phyloP scores from a whole-genome alignment of 73 alveolate genomes.

The Tetrahymena borealis region DNA sequence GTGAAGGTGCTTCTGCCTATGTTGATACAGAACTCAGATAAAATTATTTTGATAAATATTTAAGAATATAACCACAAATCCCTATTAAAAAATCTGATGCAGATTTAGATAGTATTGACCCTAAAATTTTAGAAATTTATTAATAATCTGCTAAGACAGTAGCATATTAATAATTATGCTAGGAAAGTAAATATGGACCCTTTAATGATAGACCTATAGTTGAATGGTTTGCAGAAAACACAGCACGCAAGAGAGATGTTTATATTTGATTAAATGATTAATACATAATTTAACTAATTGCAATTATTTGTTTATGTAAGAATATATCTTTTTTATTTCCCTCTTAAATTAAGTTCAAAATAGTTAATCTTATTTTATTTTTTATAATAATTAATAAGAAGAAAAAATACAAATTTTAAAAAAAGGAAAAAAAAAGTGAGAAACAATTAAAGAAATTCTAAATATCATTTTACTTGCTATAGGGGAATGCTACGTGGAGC shows the following conservation, averaged over 20 bases:
- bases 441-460: background rate
- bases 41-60: slow-evolving; percentile 17
- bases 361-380: background rate
- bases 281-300: background rate
- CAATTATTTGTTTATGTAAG: background rate
- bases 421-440: background rate
- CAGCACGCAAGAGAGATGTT: slow-evolving; percentile 7
- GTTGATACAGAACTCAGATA: slow-evolving; percentile 20
- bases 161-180: background rate
- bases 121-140: slow-evolving; percentile 12
- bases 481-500: slow-evolving; percentile 1
- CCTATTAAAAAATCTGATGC: slow-evolving; percentile 16
- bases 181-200: slow-evolving; percentile 20
- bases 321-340: background rate
- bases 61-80: slow-evolving; percentile 14
- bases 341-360: background rate
- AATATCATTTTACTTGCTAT: background rate
- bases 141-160: slow-evolving; percentile 3
- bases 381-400: background rate
- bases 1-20: slow-evolving; percentile 26
- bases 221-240: slow-evolving; percentile 26
- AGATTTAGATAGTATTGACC: slow-evolving; percentile 31
- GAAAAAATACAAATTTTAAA: background rate
- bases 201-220: slow-evolving; percentile 12
- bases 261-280: background rate